Percentiles rank a stretch among this genome's conserved stretches.
Conservation (phyloP, 768 basidiomycete genomes). For the Dictyophora rubrovolvata region DNA sequence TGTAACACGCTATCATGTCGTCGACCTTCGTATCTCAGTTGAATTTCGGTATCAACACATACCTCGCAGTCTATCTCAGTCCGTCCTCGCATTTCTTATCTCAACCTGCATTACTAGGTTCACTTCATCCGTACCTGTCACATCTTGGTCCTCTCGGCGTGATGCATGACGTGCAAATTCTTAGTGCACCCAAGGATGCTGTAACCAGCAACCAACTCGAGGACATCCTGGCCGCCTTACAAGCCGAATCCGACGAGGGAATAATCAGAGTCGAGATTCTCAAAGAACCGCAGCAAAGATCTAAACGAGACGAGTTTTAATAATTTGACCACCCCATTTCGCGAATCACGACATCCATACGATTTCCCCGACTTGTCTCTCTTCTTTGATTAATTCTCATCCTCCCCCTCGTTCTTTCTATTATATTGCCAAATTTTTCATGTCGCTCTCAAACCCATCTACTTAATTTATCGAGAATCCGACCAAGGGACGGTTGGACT, state of each 20-base stretch:
- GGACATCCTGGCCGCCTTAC: slow-evolving; percentile 24
- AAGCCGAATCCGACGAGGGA: slow-evolving; percentile 17
- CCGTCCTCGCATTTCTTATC: slow-evolving; percentile 24
- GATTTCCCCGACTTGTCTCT: too few relatives aligned
- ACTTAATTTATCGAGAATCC: too few relatives aligned
- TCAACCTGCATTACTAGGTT: slow-evolving; percentile 23
- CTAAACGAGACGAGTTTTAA: slow-evolving; percentile 22
- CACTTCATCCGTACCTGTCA: slow-evolving; percentile 25
- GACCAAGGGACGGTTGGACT: too few relatives aligned
- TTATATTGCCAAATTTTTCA: too few relatives aligned
- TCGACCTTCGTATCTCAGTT: slow-evolving; percentile 12
- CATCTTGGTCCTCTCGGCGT: slow-evolving; percentile 33
- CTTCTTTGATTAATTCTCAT: too few relatives aligned
- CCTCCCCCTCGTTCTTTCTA: too few relatives aligned
- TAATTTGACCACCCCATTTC: background rate
- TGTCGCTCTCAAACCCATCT: too few relatives aligned
- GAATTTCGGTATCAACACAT: slow-evolving; percentile 30
- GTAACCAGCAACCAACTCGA: slow-evolving; percentile 22
- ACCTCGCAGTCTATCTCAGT: slow-evolving; percentile 33
- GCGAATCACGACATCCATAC: too few relatives aligned
- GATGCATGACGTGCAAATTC: slow-evolving; percentile 34
- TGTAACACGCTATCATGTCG: background rate
- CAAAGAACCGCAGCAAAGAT: slow-evolving; percentile 22
- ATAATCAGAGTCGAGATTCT: slow-evolving; percentile 29
- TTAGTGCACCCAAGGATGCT: slow-evolving; percentile 30